Conservation (phyloP, 768 basidiomycete genomes). For the Leucocoprinus leucothites region DNA sequence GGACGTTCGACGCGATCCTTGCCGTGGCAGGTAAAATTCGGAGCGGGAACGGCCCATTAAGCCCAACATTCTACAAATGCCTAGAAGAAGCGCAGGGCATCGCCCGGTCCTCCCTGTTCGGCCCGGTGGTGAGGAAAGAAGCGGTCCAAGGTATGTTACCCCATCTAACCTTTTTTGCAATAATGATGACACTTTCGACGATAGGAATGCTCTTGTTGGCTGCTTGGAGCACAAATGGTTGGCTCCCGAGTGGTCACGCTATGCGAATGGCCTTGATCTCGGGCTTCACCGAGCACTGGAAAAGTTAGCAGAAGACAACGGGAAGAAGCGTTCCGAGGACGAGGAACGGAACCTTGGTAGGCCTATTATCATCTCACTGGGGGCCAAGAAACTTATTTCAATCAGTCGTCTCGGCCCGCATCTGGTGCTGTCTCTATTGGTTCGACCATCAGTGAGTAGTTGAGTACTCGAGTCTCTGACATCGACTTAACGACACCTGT, state of each 20-base stretch:
- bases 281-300: conserved; percentile 91
- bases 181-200: conserved; percentile 26
- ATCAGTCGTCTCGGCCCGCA: conserved; percentile 84
- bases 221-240: conserved; percentile 93
- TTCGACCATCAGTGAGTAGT: conserved; percentile 86
- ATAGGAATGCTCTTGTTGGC: conserved; percentile 88
- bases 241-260: conserved; percentile 93
- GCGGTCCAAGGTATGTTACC: conserved; percentile 75
- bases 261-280: conserved; percentile 96
- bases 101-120: conserved; percentile 89
- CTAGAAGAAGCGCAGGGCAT: conserved; percentile 96
- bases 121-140: conserved; percentile 91
- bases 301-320: conserved; percentile 76
- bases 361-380: conserved; percentile 17
- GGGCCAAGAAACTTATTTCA: conserved; percentile 6
- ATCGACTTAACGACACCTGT: neutral
- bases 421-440: conserved; percentile 95
- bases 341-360: conserved; percentile 85
- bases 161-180: conserved; percentile 15
- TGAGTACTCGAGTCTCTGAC: neutral
- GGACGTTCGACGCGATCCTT: conserved; percentile 93
- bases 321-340: conserved; percentile 69
- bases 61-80: conserved; percentile 84
- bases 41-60: conserved; percentile 83
- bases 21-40: conserved; percentile 91